Conservation (phyloP, 495 filamentous ascomycete species). For the Trichoderma erinaceum region DNA sequence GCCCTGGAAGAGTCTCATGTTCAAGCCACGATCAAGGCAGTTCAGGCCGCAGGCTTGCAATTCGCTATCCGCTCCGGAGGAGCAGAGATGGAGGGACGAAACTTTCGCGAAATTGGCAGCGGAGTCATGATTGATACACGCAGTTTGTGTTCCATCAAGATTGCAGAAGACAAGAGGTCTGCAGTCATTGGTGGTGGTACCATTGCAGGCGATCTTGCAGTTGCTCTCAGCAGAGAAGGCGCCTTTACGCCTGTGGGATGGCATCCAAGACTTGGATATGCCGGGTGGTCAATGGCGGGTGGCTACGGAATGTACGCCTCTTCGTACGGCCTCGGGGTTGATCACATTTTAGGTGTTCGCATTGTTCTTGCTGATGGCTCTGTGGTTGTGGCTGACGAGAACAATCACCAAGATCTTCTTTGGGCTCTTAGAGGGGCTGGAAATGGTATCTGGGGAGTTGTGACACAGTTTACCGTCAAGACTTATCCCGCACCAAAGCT, state of each 20-base stretch:
- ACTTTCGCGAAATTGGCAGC: background rate
- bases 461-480: conserved; percentile 31
- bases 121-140: conserved; percentile 9
- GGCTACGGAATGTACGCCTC: conserved; percentile 33
- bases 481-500: conserved; percentile 28
- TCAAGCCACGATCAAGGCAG: conserved; percentile 3
- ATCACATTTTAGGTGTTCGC: conserved; percentile 33
- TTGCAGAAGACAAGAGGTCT: conserved; percentile 1
- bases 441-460: conserved; percentile 34
- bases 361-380: conserved; percentile 29
- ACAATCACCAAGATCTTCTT: conserved; percentile 28
- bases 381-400: conserved; percentile 24
- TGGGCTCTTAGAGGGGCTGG: conserved; percentile 37
- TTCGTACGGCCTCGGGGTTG: conserved; percentile 32
- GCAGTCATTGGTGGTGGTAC: conserved; percentile 3
- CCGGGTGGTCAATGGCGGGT: conserved; percentile 33
- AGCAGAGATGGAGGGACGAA: background rate
- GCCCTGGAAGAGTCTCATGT: background rate
- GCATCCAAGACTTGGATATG: conserved; percentile 28
- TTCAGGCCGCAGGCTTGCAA: background rate
- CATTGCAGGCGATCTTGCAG: background rate
- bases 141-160: background rate
- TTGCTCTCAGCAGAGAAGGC: conserved; percentile 22
- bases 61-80: background rate
- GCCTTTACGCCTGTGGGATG: conserved; percentile 27